A percentile compares a stretch with the other conserved stretches of the same genome.
phyloP scores from a whole-genome alignment of 2,329 filamentous ascomycete genomes.

The Conoideocrella luteorostrata region DNA sequence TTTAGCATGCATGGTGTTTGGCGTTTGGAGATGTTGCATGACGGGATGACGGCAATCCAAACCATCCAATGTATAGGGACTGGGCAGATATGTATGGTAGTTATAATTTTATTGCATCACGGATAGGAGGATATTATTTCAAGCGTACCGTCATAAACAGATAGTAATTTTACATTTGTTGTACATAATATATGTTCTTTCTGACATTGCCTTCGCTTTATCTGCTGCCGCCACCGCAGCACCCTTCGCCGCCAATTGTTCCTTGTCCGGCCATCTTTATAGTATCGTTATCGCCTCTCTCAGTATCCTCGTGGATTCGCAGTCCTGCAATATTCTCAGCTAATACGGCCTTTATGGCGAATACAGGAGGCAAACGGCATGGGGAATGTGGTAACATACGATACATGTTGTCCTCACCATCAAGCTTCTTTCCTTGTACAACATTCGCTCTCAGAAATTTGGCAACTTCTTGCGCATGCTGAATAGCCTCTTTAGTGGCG shows the following conservation, averaged over 20 bases:
- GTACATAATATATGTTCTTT: slow-evolving; percentile 15
- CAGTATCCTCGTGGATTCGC: slow-evolving; percentile 83
- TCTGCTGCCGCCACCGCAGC: slow-evolving; percentile 15
- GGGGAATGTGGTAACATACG: too few relatives aligned
- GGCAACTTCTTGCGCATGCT: slow-evolving; percentile 78
- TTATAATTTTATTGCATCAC: neutral
- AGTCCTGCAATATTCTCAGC: slow-evolving; percentile 50
- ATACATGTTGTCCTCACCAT: slow-evolving; percentile 41
- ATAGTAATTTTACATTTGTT: slow-evolving; percentile 14
- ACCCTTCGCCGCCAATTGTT: slow-evolving; percentile 24
- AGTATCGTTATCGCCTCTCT: slow-evolving; percentile 88
- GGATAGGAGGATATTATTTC: slow-evolving; percentile 15
- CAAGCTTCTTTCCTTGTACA: slow-evolving; percentile 67
- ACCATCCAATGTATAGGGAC: slow-evolving; percentile 4
- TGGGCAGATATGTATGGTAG: neutral
- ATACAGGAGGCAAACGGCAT: too few relatives aligned
- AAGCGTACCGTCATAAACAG: slow-evolving; percentile 7
- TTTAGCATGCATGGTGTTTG: slow-evolving; percentile 19
- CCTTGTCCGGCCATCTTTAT: slow-evolving; percentile 57
- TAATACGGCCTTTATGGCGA: neutral
- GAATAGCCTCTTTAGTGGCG: slow-evolving; percentile 57
- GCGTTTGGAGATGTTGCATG: too few relatives aligned
- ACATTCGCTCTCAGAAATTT: slow-evolving; percentile 75
- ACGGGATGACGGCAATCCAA: neutral
- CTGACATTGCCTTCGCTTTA: neutral